Evolutionary conservation across 2,329 filamentous ascomycete species (phyloP), one percentile per base, ranked within the genome.

Genomic region (Phaeophleospora eucalypticola): DNA sequence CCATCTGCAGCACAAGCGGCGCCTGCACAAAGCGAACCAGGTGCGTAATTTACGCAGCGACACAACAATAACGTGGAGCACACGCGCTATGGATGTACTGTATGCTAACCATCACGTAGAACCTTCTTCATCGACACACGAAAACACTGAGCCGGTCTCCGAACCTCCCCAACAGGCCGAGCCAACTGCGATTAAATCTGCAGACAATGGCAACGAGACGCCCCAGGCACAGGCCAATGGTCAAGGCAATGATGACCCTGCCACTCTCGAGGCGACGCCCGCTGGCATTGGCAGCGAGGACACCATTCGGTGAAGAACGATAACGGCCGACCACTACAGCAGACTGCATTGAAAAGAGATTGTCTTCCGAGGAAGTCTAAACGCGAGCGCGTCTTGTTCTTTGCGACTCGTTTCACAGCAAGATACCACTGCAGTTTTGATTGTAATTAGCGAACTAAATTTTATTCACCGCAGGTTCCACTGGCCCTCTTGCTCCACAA

Each of bases 391-490:
- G 12, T 37, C 16, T 3, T 37, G 36, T 37, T 3, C 9, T 37
- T 37, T 19, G n/a, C 18, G 36, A 37, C 36, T 37, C 36, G 27
- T 29, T 42, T 42, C 34, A 37, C 42, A 38, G 42, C 42, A 20
- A 45, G 38, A 47, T 47, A 47, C 45, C 45, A 47, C 36, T 33
- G 43, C 43, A 45, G 37, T 20, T 29, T 16, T 16, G 12, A 7
- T 29, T 29, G 24, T 29, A 29, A 29, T 29, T 29, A 29, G 34
- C 16, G 34, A 16, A 16, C 7, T 6, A 36, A 36, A 16, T 8
- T 36, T 12, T 41, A 18, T 43, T 48, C 66, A 81, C 65, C 76
- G 75, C 65, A 94, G 67, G 59, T 75, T 81, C 88, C 87, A 94
- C 20, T 71, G 67, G 0, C 79, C 84, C 47, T 80, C 76, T 59